Conservation (phyloP, 2,329 filamentous ascomycete genomes). For the Tricladium varicosporioides region DNA sequence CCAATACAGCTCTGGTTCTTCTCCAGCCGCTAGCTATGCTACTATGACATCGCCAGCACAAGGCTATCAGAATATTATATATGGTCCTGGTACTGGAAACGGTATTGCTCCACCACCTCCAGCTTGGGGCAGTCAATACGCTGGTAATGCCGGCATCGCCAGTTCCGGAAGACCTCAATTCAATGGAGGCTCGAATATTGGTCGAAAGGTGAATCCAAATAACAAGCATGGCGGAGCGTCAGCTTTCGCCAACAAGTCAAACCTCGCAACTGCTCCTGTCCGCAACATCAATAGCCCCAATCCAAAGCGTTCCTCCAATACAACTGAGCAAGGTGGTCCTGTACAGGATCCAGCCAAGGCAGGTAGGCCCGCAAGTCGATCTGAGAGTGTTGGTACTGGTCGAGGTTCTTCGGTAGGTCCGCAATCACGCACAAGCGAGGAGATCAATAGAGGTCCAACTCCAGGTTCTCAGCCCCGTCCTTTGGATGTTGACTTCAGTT, state of each 20-base stretch:
- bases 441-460: constrained; percentile 10
- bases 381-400: not conserved
- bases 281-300: constrained; percentile 1
- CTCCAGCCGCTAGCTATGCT: not conserved
- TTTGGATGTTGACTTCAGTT: constrained; percentile 12
- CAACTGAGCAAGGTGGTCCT: not conserved
- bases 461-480: constrained; percentile 13
- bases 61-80: not conserved
- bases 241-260: constrained; percentile 2
- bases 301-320: not conserved
- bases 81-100: not conserved
- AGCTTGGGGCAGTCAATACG: not conserved
- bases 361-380: not conserved
- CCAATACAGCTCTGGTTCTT: not conserved
- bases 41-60: not conserved
- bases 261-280: constrained; percentile 7
- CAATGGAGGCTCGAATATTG: not conserved
- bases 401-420: constrained; percentile 1
- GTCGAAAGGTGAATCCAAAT: not conserved
- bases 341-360: not conserved
- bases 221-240: not conserved
- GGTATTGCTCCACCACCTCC: not conserved
- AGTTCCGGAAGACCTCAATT: not conserved
- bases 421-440: not conserved
- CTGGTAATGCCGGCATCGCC: not conserved